Conservation (phyloP, 2,329 filamentous ascomycete species). For the Curvularia sp. region DNA sequence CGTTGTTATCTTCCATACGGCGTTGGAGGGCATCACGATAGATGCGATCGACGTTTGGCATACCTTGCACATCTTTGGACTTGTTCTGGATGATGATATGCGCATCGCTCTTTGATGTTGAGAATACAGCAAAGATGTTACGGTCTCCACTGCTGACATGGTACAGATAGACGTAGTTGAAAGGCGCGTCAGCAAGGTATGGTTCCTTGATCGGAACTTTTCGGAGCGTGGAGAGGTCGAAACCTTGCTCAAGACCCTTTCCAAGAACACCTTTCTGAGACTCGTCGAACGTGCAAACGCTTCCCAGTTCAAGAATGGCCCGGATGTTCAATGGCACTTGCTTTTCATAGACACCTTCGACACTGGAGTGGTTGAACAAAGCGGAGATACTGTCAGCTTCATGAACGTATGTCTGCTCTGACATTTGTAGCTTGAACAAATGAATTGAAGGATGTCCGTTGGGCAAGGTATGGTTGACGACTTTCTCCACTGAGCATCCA, state of each 20-base stretch:
- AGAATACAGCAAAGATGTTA: constrained; percentile 93
- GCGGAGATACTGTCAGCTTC: constrained; percentile 82
- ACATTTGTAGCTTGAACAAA: constrained; percentile 90
- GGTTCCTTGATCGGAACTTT: constrained; percentile 70
- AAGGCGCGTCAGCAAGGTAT: constrained; percentile 76
- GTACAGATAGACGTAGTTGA: constrained; percentile 90
- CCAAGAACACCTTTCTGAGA: constrained; percentile 88
- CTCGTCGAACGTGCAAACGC: constrained; percentile 91
- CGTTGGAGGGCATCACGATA: constrained; percentile 78
- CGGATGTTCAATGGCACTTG: constrained; percentile 86
- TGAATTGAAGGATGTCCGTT: constrained; percentile 95
- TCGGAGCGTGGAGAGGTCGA: constrained; percentile 80
- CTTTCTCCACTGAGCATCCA: constrained; percentile 88
- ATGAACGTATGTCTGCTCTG: constrained; percentile 84
- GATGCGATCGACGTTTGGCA: constrained; percentile 89
- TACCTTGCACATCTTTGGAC: constrained; percentile 78
- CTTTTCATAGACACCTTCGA: constrained; percentile 97
- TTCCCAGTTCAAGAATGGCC: constrained; percentile 88
- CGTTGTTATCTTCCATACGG: constrained; percentile 69
- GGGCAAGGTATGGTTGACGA: constrained; percentile 88
- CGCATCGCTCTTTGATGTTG: constrained; percentile 78
- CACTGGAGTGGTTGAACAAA: constrained; percentile 88
- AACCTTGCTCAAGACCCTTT: constrained; percentile 90
- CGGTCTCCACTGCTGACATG: constrained; percentile 90
- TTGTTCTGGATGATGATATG: constrained; percentile 89